These are phyloP conservation scores for Mallotus nudiflorus DNA, from an alignment of 345 rosid species.

Conservation along the genomic window DNA sequence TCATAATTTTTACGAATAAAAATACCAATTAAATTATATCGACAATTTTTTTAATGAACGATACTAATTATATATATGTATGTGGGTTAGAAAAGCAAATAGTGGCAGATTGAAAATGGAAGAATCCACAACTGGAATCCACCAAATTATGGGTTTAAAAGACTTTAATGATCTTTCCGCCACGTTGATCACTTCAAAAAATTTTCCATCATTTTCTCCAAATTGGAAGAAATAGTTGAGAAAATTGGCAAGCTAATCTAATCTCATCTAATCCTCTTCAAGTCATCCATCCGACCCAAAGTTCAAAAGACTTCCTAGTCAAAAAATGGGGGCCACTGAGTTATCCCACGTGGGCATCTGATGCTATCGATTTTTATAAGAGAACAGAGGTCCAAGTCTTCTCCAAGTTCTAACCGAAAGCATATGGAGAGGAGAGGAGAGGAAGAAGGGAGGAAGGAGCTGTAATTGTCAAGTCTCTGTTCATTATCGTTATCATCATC, in stretches of 20 bases:
- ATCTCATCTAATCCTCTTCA: too few relatives aligned
- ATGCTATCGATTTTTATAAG: neutral
- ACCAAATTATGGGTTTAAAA: neutral
- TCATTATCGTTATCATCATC: neutral
- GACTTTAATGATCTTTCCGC: slow-evolving; percentile 5
- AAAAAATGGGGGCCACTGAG: slow-evolving; percentile 8
- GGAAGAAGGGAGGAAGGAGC: too few relatives aligned
- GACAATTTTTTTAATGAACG: too few relatives aligned
- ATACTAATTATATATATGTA: too few relatives aligned
- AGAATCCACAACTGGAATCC: slow-evolving; percentile 33
- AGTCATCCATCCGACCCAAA: too few relatives aligned
- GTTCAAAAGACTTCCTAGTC: slow-evolving; percentile 15
- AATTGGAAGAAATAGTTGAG: too few relatives aligned
- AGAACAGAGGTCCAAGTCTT: neutral
- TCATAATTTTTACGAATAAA: too few relatives aligned
- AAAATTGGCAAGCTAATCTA: too few relatives aligned
- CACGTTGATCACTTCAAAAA: slow-evolving; percentile 11
- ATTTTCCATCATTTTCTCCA: neutral
- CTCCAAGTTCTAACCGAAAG: neutral
- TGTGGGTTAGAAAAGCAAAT: neutral
- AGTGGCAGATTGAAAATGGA: neutral
- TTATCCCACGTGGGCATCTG: slow-evolving; percentile 21
- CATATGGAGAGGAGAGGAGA: neutral
- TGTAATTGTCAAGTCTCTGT: neutral
- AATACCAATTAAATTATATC: too few relatives aligned